Conservation (phyloP, 2,329 filamentous ascomycete genomes). For the Colletotrichum endophyticum region DNA sequence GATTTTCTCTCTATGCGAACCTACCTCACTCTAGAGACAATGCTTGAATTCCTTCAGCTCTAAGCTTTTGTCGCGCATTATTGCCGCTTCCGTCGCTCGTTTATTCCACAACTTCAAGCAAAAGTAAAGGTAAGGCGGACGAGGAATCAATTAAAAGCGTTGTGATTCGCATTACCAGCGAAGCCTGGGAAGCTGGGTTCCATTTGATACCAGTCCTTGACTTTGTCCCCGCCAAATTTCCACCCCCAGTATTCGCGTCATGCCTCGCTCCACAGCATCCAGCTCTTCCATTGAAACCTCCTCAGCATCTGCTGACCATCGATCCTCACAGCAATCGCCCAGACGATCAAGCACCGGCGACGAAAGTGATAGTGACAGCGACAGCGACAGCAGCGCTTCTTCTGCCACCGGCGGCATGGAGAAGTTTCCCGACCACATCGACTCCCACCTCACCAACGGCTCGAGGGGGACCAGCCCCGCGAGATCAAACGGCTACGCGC, state of each 20-base stretch:
- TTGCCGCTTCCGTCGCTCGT: conserved; percentile 17
- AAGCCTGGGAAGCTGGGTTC: neutral
- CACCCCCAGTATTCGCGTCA: conserved; percentile 23
- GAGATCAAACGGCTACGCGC: conserved; percentile 30
- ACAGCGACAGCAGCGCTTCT: conserved; percentile 14
- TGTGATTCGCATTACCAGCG: neutral
- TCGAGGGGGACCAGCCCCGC: conserved; percentile 23
- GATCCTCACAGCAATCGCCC: conserved; percentile 27
- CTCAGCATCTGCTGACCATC: conserved; percentile 30
- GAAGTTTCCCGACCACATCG: conserved; percentile 63
- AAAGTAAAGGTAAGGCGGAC: neutral
- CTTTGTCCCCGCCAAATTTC: conserved; percentile 16
- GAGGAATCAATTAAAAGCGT: neutral
- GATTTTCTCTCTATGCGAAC: conserved; percentile 7
- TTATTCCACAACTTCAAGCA: neutral
- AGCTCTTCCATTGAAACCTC: conserved; percentile 35
- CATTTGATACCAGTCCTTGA: conserved; percentile 1
- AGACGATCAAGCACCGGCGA: conserved; percentile 5
- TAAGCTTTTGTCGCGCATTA: conserved; percentile 15
- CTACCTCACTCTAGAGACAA: neutral
- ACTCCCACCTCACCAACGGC: conserved; percentile 34
- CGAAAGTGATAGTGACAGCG: conserved; percentile 7
- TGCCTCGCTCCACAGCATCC: conserved; percentile 44
- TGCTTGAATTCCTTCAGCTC: conserved; percentile 6
- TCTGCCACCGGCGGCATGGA: conserved; percentile 44